Percentiles rank a stretch among this genome's conserved stretches.
phyloP scores from a whole-genome alignment of 176 grass and related monocot genomes.

The Poa annua region DNA sequence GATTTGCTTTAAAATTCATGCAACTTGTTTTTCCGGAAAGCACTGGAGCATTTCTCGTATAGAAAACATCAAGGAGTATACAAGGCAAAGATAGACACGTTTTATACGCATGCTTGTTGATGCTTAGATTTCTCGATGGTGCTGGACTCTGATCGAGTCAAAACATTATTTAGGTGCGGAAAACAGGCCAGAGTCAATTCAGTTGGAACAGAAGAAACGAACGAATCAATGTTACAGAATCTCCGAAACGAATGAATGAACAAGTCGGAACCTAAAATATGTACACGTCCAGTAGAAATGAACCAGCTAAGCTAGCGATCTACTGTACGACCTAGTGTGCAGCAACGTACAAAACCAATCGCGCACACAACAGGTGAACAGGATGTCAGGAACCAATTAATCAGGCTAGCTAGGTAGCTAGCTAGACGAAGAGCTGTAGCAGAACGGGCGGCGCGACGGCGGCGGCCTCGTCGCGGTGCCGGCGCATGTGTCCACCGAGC shows the following conservation, averaged over 20 bases:
- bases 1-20: no score
- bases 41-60: no score
- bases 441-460: constrained; percentile 35
- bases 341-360: background rate
- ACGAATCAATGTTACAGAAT: background rate
- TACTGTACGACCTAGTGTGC: background rate
- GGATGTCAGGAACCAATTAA: background rate
- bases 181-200: background rate
- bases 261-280: background rate
- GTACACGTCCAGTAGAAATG: background rate
- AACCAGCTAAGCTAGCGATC: background rate
- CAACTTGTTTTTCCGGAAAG: no score
- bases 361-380: background rate
- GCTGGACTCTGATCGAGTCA: background rate
- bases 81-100: no score
- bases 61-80: no score
- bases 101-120: no score
- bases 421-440: constrained; percentile 55
- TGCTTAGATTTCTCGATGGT: background rate
- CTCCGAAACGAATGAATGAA: background rate
- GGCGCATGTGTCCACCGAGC: constrained; percentile 64
- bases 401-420: background rate
- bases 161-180: background rate
- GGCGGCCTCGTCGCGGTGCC: constrained; percentile 45
- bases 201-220: background rate